Evolutionary conservation across 2,329 filamentous ascomycete genomes (phyloP), one percentile per base, ranked within the genome.

Genomic region (Periconia digitata): DNA sequence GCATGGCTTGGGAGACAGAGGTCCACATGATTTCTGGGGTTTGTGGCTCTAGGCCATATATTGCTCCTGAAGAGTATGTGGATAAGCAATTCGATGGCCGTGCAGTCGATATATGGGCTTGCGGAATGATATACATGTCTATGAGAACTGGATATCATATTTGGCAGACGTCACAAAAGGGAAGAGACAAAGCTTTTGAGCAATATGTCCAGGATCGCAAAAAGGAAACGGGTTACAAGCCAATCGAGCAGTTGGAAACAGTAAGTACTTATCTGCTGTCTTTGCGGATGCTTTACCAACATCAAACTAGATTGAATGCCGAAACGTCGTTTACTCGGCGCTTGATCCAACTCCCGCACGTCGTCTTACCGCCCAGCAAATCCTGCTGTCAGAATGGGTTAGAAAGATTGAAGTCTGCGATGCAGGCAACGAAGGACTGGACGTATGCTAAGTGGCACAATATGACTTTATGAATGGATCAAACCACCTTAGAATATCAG

Each of bases 1-100:
- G 94, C 47, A 97, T 97, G 92, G 94, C 94, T 2, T 99, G 94
- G 94, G 94, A 99, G 73, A 94, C 91, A 45, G 92, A 97, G 71
- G 88, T 94, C 18, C 94, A 97, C 73, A 96, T 97, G 92, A 96
- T 95, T 3, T 92, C 91, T 35, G 94, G 94, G 36, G 84, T 99
- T 12, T 99, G 94, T 71, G 94, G 94, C 35, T 96, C 92, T 13
- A 94, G 92, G 18, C 94, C 94, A 0, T 99, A 99, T 68, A 99
- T 99, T 59, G 90, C 94, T 1, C 94, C 94, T 0, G 94, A 99
- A 70, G 94, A 99, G 71, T 99, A 99, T 64, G 84, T 86, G 2
- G 92, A 95, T 67, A 91, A 87, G 70, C 94, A 99, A 69, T 99
- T 99, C 58, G 94, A 99, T 66, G 94, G 94, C 23, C 84, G 94